Conservation (phyloP, 2,329 filamentous ascomycete species). For the Alternaria gansuensis region DNA sequence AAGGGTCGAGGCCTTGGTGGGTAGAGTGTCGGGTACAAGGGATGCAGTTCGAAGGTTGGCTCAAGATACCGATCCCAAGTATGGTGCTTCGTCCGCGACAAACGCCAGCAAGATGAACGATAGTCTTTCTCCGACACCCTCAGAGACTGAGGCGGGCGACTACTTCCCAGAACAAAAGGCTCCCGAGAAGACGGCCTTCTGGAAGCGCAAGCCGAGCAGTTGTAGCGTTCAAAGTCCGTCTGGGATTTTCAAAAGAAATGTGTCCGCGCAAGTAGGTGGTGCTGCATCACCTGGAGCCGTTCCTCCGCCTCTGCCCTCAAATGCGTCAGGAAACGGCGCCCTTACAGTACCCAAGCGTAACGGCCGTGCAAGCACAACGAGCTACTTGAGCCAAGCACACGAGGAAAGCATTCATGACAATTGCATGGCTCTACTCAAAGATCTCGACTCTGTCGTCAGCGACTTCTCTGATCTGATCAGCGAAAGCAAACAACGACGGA, state of each 20-base stretch:
- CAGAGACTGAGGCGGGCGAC: constrained; percentile 60
- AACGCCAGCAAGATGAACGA: constrained; percentile 44
- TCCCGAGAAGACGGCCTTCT: constrained; percentile 77
- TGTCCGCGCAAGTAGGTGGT: constrained; percentile 63
- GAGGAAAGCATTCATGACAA: constrained; percentile 80
- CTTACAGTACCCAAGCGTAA: constrained; percentile 51
- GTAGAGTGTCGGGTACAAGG: constrained; percentile 83
- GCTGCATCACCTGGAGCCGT: constrained; percentile 56
- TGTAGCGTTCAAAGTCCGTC: constrained; percentile 55
- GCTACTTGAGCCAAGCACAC: constrained; percentile 59
- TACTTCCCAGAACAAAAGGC: constrained; percentile 61
- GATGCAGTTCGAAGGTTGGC: constrained; percentile 88
- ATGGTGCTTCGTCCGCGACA: constrained; percentile 51
- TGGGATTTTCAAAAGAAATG: constrained; percentile 58
- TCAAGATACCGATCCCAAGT: constrained; percentile 79
- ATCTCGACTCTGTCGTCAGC: constrained; percentile 82
- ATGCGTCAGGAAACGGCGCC: constrained; percentile 38
- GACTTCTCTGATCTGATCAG: constrained; percentile 82
- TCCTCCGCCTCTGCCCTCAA: constrained; percentile 49
- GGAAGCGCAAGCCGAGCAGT: constrained; percentile 84
- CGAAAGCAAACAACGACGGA: constrained; percentile 80
- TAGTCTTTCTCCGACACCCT: constrained; percentile 52
- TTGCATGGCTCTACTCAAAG: constrained; percentile 81
- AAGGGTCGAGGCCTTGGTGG: constrained; percentile 84
- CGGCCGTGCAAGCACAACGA: constrained; percentile 38